Percentiles rank a stretch among this genome's conserved stretches.
Evolutionary conservation across 2,329 filamentous ascomycete species (phyloP).

Genomic region (Exophiala sp.): DNA sequence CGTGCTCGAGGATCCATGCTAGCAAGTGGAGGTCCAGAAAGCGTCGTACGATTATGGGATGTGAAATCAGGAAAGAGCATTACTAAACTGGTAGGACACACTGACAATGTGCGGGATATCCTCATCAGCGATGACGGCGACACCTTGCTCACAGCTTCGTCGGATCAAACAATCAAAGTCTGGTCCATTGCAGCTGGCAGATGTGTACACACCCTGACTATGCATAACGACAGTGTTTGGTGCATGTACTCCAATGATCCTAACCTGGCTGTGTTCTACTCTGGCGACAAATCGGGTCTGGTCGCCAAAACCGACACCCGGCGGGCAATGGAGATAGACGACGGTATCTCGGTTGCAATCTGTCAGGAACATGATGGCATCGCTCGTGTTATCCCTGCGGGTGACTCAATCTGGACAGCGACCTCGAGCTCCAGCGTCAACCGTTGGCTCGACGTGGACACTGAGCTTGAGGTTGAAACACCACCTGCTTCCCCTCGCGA

Average conservation of each 20-base stretch:
- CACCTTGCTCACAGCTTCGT: conserved; percentile 88
- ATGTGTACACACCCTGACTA: conserved; percentile 96
- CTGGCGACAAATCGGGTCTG: conserved; percentile 83
- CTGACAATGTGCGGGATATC: conserved; percentile 88
- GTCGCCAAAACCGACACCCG: conserved; percentile 96
- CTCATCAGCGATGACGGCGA: conserved; percentile 85
- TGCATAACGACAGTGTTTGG: conserved; percentile 99
- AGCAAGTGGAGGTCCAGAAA: conserved; percentile 90
- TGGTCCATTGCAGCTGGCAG: conserved; percentile 94
- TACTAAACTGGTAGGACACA: conserved; percentile 95
- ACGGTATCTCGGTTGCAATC: conserved; percentile 84
- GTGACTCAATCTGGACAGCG: conserved; percentile 82
- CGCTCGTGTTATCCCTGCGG: conserved; percentile 58
- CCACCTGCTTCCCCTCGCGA: conserved; percentile 54
- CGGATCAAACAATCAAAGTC: conserved; percentile 95
- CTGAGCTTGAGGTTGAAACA: conserved; percentile 62
- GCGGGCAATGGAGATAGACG: conserved; percentile 71
- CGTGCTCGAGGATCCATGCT: conserved; percentile 75
- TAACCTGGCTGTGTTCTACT: conserved; percentile 85
- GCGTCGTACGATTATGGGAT: conserved; percentile 89
- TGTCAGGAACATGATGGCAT: conserved; percentile 81
- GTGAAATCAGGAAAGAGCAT: conserved; percentile 81
- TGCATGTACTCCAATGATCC: conserved; percentile 87
- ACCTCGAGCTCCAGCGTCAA: conserved; percentile 90
- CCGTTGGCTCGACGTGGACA: conserved; percentile 84